phyloP scores from a whole-genome alignment of 2,329 filamentous ascomycete species.

The Rhynchosporium graminicola region DNA sequence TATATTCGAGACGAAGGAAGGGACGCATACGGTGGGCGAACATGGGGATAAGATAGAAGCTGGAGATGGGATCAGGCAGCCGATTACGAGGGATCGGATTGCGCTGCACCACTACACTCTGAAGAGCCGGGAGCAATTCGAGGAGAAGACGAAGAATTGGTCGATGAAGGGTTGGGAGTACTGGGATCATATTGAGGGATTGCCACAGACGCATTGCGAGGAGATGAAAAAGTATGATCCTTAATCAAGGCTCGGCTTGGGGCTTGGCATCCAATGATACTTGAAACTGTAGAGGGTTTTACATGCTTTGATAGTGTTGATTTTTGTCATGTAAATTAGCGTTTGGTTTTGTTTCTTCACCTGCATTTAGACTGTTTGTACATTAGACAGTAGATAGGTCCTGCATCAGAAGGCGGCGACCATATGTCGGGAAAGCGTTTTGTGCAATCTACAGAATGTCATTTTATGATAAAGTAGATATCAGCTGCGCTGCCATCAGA shows the following conservation, averaged over 20 bases:
- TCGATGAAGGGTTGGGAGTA: slow-evolving; percentile 35
- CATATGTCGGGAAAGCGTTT: not conserved
- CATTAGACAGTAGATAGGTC: not conserved
- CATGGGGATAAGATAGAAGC: slow-evolving; percentile 28
- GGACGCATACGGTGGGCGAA: slow-evolving; percentile 35
- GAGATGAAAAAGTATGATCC: slow-evolving; percentile 38
- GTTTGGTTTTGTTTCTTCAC: not conserved
- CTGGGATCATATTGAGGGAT: slow-evolving; percentile 37
- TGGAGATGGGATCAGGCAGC: slow-evolving; percentile 8
- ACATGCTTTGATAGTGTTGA: not conserved
- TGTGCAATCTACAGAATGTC: too few species aligned
- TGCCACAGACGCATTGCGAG: slow-evolving; percentile 33
- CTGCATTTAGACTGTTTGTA: not conserved
- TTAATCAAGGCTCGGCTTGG: not conserved
- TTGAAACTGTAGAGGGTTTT: not conserved
- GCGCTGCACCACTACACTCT: slow-evolving; percentile 42
- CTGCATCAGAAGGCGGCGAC: not conserved
- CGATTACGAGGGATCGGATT: slow-evolving; percentile 36
- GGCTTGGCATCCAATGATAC: too few species aligned
- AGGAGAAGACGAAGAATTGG: slow-evolving; percentile 36
- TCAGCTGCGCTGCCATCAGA: too few species aligned
- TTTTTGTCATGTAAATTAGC: slow-evolving; percentile 7
- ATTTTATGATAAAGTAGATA: too few species aligned
- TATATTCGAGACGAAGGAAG: slow-evolving; percentile 30
- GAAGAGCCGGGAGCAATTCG: slow-evolving; percentile 41